These are phyloP conservation scores for Termitomyces sp. DNA, from an alignment of 768 basidiomycete species.

Conservation along the genomic window DNA sequence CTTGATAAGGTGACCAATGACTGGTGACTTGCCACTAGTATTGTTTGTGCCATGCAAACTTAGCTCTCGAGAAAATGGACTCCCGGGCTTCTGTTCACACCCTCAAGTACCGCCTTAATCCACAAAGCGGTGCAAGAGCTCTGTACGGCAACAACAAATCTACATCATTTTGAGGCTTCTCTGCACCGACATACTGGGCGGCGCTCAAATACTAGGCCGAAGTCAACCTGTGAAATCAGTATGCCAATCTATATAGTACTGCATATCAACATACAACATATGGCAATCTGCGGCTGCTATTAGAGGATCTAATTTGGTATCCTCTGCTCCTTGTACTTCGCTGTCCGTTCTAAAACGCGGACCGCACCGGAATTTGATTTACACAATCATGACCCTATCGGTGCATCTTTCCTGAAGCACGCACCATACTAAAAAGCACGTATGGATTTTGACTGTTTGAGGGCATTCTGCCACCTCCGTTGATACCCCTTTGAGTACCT, in stretches of 20 bases:
- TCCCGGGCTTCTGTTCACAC: neutral
- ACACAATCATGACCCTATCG: neutral
- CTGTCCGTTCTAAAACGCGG: neutral
- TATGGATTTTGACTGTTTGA: neutral
- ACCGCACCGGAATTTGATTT: neutral
- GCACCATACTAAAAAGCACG: neutral
- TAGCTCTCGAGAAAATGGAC: neutral
- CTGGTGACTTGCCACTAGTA: neutral
- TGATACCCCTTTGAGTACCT: neutral
- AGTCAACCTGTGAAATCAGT: neutral
- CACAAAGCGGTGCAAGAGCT: neutral
- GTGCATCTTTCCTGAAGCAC: neutral
- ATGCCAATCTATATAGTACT: neutral
- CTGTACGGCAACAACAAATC: neutral
- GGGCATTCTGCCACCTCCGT: neutral
- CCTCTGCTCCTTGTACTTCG: neutral
- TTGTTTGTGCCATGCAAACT: neutral
- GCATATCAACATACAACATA: neutral
- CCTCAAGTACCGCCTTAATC: neutral
- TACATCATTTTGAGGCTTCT: neutral
- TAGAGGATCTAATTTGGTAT: neutral
- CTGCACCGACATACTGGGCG: neutral
- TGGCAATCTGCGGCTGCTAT: neutral
- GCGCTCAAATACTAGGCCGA: neutral
- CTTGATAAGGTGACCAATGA: neutral